A percentile compares a stretch with the other conserved stretches of the same genome.
phyloP scores from a whole-genome alignment of 2,329 filamentous ascomycete species.

The Saccharata proteae region DNA sequence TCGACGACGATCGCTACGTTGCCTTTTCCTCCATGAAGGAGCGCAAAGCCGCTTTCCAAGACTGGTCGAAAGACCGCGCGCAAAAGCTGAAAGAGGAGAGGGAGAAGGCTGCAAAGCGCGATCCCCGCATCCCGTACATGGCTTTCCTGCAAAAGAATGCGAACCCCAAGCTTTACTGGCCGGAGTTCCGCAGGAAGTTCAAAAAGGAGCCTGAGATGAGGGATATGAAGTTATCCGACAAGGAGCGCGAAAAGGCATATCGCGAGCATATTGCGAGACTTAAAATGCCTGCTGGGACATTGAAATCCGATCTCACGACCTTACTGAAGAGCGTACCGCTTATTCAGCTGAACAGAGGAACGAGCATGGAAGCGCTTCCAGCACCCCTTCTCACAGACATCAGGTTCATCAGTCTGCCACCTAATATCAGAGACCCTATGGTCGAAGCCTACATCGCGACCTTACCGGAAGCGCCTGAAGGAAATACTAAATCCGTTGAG shows the following conservation, averaged over 20 bases:
- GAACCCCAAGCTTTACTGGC: constrained; percentile 90
- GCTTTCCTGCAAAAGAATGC: constrained; percentile 70
- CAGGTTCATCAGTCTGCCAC: constrained; percentile 55
- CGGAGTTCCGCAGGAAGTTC: constrained; percentile 87
- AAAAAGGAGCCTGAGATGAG: constrained; percentile 73
- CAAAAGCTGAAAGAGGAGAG: constrained; percentile 58
- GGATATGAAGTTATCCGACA: constrained; percentile 46
- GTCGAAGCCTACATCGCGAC: constrained; percentile 55
- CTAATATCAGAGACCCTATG: constrained; percentile 49
- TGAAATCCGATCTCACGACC: constrained; percentile 56
- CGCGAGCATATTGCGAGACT: constrained; percentile 59
- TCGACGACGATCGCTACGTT: constrained; percentile 81
- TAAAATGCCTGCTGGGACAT: constrained; percentile 50
- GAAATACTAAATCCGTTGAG: constrained; percentile 29
- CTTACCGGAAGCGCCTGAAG: constrained; percentile 46
- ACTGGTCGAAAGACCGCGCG: constrained; percentile 72
- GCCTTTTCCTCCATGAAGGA: constrained; percentile 69
- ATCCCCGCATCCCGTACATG: constrained; percentile 74
- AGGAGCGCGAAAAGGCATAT: constrained; percentile 69
- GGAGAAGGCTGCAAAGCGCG: constrained; percentile 64
- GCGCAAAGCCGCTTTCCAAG: constrained; percentile 70
- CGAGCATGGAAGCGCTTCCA: constrained; percentile 47
- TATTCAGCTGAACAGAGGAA: constrained; percentile 47
- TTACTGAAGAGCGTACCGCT: constrained; percentile 52
- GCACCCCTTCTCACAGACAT: constrained; percentile 51